Evolutionary conservation across 768 basidiomycete genomes (phyloP).

Genomic region (Leccinum arenicola): DNA sequence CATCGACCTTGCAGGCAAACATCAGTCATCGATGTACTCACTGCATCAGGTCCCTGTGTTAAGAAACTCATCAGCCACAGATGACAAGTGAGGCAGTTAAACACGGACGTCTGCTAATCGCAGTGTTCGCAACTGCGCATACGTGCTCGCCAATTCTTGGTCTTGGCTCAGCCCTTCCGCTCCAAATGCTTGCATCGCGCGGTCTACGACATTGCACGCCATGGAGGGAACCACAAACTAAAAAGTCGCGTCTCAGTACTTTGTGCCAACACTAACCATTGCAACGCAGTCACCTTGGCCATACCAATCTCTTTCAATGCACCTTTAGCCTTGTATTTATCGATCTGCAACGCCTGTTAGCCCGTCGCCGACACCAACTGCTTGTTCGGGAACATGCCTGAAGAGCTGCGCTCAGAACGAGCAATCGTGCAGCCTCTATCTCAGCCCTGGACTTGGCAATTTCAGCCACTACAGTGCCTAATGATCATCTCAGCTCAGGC

Average conservation of each 20-base stretch:
- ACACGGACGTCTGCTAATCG: conserved; percentile 77
- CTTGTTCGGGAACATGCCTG: conserved; percentile 46
- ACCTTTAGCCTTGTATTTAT: conserved; percentile 87
- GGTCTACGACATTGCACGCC: conserved; percentile 86
- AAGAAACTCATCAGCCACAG: conserved; percentile 7
- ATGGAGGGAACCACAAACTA: conserved; percentile 93
- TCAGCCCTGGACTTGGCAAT: conserved; percentile 92
- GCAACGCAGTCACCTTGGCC: conserved; percentile 66
- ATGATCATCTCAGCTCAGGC: background rate
- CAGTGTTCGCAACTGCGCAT: conserved; percentile 81
- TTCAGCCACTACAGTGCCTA: conserved; percentile 85
- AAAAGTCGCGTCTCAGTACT: background rate
- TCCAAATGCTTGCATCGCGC: conserved; percentile 94
- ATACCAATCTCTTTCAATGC: conserved; percentile 97
- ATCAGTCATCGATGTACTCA: conserved; percentile 30
- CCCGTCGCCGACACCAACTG: background rate
- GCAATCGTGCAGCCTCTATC: conserved; percentile 81
- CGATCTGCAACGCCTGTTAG: conserved; percentile 57
- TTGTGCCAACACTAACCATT: background rate
- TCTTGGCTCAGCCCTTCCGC: conserved; percentile 97
- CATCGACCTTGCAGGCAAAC: background rate
- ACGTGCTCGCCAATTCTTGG: conserved; percentile 72
- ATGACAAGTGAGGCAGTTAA: background rate
- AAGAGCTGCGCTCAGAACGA: conserved; percentile 89
- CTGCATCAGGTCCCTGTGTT: conserved; percentile 74